phyloP scores from a whole-genome alignment of 2,329 filamentous ascomycete species.

The Pseudocercospora pini-densiflorae region DNA sequence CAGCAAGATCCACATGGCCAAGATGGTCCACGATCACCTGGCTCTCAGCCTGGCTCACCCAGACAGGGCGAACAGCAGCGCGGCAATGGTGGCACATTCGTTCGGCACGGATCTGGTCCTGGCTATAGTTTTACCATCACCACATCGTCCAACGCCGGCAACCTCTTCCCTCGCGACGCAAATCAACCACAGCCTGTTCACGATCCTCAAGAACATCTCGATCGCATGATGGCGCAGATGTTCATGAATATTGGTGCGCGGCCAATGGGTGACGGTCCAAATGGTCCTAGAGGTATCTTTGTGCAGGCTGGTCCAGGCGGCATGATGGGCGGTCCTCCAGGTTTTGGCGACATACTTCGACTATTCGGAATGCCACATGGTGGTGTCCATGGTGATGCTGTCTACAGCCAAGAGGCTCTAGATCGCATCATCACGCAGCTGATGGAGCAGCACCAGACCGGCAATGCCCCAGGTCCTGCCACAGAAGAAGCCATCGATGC shows the following conservation, averaged over 20 bases:
- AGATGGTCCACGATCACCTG: constrained; percentile 16
- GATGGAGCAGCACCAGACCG: constrained; percentile 80
- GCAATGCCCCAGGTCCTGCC: constrained; percentile 82
- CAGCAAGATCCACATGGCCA: constrained; percentile 25
- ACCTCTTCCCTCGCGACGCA: constrained; percentile 56
- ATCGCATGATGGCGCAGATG: constrained; percentile 40
- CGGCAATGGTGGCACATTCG: constrained; percentile 15
- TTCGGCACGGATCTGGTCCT: constrained; percentile 31
- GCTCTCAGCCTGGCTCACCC: constrained; percentile 20
- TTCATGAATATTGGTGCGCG: constrained; percentile 37
- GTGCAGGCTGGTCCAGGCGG: constrained; percentile 13
- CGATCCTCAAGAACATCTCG: constrained; percentile 39
- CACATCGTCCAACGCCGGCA: constrained; percentile 34
- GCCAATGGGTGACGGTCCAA: constrained; percentile 16
- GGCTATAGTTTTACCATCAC: constrained; percentile 39
- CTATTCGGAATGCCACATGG: constrained; percentile 46
- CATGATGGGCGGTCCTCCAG: constrained; percentile 12
- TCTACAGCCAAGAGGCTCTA: constrained; percentile 87
- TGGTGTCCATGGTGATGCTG: constrained; percentile 70
- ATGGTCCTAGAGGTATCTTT: constrained; percentile 17
- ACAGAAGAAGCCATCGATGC: constrained; percentile 73
- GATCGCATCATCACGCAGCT: constrained; percentile 86
- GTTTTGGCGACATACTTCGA: constrained; percentile 30
- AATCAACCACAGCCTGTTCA: constrained; percentile 53
- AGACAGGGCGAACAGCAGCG: constrained; percentile 21